Conservation (phyloP, 306 rosid genomes). For the Malus sieversii region DNA sequence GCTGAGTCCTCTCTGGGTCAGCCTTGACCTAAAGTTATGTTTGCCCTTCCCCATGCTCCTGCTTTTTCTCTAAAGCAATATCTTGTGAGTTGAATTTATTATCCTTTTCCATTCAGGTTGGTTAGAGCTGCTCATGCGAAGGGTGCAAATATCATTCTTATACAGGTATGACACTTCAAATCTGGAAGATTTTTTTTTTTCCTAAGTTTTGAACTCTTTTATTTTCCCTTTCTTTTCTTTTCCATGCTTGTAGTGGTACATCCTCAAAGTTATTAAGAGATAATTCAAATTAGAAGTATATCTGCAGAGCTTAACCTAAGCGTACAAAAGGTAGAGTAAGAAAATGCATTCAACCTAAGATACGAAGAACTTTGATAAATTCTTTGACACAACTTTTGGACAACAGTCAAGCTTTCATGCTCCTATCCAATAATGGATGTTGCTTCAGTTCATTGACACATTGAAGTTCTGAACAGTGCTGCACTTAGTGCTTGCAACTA, state of each 20-base stretch:
- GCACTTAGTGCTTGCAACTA: background rate
- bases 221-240: background rate
- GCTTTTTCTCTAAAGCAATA: background rate
- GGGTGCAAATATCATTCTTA: conserved; percentile 82
- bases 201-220: too few relatives aligned
- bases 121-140: conserved; percentile 76
- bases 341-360: background rate
- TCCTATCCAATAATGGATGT: background rate
- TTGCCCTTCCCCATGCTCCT: background rate
- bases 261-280: background rate
- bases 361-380: background rate
- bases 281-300: background rate
- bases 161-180: conserved; percentile 52
- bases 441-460: background rate
- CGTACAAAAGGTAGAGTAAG: background rate
- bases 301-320: background rate
- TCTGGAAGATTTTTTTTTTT: background rate
- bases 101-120: conserved; percentile 39
- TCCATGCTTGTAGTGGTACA: background rate
- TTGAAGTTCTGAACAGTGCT: background rate
- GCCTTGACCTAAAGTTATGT: background rate
- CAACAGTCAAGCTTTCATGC: background rate
- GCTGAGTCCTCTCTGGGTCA: background rate
- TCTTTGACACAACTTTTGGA: background rate
- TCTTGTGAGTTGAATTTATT: background rate